Evolutionary conservation across 257 asterid genomes (phyloP).

Genomic region (Solanum microdontum): DNA sequence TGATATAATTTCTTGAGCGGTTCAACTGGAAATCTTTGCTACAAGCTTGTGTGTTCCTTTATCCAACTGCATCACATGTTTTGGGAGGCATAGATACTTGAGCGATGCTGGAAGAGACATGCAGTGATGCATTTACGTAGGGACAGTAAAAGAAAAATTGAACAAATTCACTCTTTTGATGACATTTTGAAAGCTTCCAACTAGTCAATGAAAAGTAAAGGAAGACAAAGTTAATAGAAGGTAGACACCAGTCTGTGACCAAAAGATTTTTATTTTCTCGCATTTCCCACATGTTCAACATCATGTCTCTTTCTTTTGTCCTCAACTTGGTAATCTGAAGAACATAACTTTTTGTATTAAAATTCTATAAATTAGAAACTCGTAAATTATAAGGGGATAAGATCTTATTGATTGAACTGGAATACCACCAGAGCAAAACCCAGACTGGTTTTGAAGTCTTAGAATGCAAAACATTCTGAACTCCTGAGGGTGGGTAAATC

Average conservation of each 20-base stretch:
- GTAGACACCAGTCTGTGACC: not conserved
- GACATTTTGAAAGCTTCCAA: not conserved
- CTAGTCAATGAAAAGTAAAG: not conserved
- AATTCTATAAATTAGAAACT: not conserved
- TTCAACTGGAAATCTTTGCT: not conserved
- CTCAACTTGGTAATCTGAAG: not conserved
- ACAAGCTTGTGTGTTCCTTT: not conserved
- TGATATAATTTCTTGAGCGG: not conserved
- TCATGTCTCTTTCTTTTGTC: not conserved
- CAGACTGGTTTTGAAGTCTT: not conserved
- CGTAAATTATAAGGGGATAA: not conserved
- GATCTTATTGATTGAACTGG: not conserved
- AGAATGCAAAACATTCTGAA: not conserved
- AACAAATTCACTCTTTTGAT: not conserved
- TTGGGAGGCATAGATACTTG: conserved; percentile 28
- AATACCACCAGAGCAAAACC: not conserved
- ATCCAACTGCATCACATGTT: conserved; percentile 27
- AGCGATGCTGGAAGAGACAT: conserved; percentile 26
- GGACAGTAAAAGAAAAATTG: not conserved
- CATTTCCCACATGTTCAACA: not conserved
- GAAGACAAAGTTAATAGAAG: not conserved
- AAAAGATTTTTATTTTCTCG: not conserved
- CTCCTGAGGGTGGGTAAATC: not conserved
- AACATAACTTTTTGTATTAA: not conserved
- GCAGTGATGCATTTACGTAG: not conserved